Evolutionary conservation across 495 filamentous ascomycete genomes (phyloP).

Genomic region (Sporormia fimetaria): DNA sequence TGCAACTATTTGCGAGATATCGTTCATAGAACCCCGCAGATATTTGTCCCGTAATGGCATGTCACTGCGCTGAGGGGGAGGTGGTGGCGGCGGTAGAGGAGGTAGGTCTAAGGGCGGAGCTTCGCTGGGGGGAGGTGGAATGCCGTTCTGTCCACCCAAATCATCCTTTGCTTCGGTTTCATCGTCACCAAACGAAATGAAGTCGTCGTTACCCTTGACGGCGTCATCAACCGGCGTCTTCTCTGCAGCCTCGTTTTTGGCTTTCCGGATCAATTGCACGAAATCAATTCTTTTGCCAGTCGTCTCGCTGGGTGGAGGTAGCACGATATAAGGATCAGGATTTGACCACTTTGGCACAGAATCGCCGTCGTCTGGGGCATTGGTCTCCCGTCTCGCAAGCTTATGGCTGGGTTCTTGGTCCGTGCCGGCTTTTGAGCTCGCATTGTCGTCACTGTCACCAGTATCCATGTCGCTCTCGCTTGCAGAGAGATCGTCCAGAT

Average conservation of each 20-base stretch:
- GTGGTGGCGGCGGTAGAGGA: no score
- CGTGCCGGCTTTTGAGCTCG: background rate
- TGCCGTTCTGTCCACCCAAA: background rate
- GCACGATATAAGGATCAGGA: constrained; percentile 76
- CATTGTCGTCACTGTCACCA: constrained; percentile 4
- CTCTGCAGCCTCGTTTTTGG: constrained; percentile 42
- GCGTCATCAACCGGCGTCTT: constrained; percentile 40
- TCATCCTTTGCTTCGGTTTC: constrained; percentile 26
- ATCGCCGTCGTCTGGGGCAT: constrained; percentile 31
- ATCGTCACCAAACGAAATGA: constrained; percentile 66
- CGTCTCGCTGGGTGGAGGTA: constrained; percentile 59
- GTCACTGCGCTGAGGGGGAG: no score
- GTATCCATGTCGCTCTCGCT: constrained; percentile 16
- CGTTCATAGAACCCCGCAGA: constrained; percentile 16
- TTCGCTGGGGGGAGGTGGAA: background rate
- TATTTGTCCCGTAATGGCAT: no score
- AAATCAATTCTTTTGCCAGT: constrained; percentile 65
- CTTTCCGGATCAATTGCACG: constrained; percentile 78
- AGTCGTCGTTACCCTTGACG: constrained; percentile 58
- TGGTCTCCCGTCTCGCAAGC: background rate
- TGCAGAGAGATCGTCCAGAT: constrained; percentile 23
- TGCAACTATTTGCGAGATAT: no score
- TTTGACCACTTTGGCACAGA: constrained; percentile 75
- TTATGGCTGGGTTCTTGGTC: constrained; percentile 10
- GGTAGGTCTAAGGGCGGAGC: no score